Evolutionary conservation across 768 basidiomycete species (phyloP).

Genomic region (Amyloporia xantha): DNA sequence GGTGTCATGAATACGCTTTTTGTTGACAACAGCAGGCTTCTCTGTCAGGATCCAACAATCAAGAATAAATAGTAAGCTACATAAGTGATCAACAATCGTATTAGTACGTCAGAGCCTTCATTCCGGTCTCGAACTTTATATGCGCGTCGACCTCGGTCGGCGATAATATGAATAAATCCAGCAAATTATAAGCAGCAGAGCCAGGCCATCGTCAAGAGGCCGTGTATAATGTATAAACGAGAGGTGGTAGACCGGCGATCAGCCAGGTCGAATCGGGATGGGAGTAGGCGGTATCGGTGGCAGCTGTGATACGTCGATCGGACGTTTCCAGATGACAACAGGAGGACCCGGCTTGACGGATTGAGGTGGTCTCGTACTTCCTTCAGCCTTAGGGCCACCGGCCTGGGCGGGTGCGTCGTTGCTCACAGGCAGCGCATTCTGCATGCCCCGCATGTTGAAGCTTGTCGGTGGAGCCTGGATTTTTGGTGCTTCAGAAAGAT

Average conservation of each 20-base stretch:
- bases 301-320: not conserved
- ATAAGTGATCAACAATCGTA: too few relatives aligned
- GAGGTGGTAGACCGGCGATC: not conserved
- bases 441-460: not conserved
- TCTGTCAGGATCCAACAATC: too few relatives aligned
- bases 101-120: not conserved
- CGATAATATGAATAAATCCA: not conserved
- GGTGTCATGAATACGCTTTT: too few relatives aligned
- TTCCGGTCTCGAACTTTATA: not conserved
- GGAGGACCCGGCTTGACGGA: not conserved
- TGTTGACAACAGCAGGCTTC: too few relatives aligned
- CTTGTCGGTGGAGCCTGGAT: not conserved
- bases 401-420: not conserved
- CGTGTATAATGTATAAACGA: too few relatives aligned
- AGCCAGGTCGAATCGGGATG: not conserved
- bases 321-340: slow-evolving; percentile 3
- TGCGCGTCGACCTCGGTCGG: not conserved
- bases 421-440: not conserved
- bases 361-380: not conserved
- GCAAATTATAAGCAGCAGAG: not conserved
- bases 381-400: not conserved
- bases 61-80: too few relatives aligned
- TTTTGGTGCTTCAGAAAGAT: not conserved
- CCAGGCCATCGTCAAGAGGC: not conserved
- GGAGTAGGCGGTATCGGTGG: slow-evolving; percentile 2